Percentiles rank a stretch among this genome's conserved stretches.
These are phyloP conservation scores for Kazachstania psychrophila DNA, from an alignment of 805 yeast species.

Conservation along the genomic window DNA sequence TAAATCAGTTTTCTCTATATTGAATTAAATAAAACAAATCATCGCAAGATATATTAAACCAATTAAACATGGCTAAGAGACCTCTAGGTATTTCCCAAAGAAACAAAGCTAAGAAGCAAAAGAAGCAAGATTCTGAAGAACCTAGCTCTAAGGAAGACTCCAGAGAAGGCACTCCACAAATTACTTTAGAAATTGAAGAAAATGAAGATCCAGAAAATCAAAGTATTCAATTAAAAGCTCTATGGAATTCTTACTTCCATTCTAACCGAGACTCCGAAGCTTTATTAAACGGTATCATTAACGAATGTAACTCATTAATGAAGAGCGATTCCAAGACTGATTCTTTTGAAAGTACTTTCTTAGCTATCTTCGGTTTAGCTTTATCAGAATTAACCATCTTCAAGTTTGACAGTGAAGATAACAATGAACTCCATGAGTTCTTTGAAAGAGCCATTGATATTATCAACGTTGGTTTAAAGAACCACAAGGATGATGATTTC, in stretches of 20 bases:
- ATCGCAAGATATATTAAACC: too few species aligned
- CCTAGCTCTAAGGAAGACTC: conserved; percentile 10
- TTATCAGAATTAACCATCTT: conserved; percentile 55
- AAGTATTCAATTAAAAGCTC: conserved; percentile 60
- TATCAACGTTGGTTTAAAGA: conserved; percentile 46
- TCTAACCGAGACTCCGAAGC: conserved; percentile 54
- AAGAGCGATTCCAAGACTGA: neutral
- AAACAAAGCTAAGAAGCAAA: conserved; percentile 35
- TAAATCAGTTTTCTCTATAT: too few species aligned
- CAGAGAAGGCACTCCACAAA: conserved; percentile 31
- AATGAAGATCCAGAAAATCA: conserved; percentile 71
- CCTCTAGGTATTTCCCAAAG: conserved; percentile 55
- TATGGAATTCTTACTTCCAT: conserved; percentile 55
- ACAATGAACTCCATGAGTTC: conserved; percentile 41
- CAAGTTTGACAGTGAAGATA: conserved; percentile 33
- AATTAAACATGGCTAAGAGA: conserved; percentile 42
- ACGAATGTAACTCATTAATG: conserved; percentile 78
- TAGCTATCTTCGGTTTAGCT: conserved; percentile 66
- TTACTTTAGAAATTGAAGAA: conserved; percentile 60
- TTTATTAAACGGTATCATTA: conserved; percentile 75
- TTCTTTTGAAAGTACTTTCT: conserved; percentile 42
- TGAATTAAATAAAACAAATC: too few species aligned
- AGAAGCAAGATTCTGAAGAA: conserved; percentile 10
- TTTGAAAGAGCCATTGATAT: conserved; percentile 64
- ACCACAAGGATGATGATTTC: conserved; percentile 34